A percentile compares a stretch with the other conserved stretches of the same genome.
phyloP scores from a whole-genome alignment of 2,329 filamentous ascomycete species.

The Aureobasidium sp. region DNA sequence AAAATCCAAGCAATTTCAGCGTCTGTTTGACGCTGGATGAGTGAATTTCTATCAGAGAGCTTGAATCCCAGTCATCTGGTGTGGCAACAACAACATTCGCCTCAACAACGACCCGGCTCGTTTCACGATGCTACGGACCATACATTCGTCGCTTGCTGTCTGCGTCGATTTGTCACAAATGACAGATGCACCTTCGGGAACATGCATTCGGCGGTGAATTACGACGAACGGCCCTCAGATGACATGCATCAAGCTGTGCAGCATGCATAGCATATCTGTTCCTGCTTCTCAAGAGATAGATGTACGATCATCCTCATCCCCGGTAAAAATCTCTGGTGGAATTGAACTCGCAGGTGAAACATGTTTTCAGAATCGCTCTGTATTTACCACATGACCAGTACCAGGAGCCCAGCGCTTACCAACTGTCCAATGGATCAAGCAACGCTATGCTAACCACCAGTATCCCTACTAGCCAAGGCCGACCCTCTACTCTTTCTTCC shows the following conservation, averaged over 20 bases:
- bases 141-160: not conserved
- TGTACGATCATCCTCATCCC: not conserved
- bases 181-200: not conserved
- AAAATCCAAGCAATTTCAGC: not conserved
- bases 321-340: not conserved
- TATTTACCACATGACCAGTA: not conserved
- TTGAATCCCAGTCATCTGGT: not conserved
- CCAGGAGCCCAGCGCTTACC: not conserved
- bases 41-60: not conserved
- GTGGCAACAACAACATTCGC: not conserved
- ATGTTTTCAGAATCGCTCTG: not conserved
- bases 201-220: not conserved
- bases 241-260: not conserved
- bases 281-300: not conserved
- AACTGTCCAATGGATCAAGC: not conserved
- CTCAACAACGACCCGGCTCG: not conserved
- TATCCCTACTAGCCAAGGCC: not conserved
- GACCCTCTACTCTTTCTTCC: conserved; percentile 51
- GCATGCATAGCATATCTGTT: not conserved
- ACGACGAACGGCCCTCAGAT: not conserved
- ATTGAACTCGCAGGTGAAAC: not conserved
- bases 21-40: not conserved
- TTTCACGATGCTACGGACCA: not conserved
- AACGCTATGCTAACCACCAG: not conserved
- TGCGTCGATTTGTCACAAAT: not conserved